Conservation (phyloP, 495 filamentous ascomycete species). For the Xylaria telfairii region DNA sequence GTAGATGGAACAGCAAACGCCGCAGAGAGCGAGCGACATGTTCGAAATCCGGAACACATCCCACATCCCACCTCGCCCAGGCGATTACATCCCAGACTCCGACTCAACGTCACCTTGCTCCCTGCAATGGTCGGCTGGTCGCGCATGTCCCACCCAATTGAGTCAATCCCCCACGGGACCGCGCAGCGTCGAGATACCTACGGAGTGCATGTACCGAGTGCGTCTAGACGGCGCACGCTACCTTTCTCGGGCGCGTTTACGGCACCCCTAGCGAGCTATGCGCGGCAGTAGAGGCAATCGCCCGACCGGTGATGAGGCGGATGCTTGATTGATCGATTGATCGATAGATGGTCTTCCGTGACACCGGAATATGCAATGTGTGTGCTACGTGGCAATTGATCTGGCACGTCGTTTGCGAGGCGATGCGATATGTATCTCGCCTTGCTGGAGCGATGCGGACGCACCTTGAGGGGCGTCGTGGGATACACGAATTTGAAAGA, state of each 20-base stretch:
- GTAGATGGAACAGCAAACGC: constrained; percentile 13
- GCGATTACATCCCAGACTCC: not conserved
- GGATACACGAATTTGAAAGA: not conserved
- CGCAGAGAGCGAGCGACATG: constrained; percentile 10
- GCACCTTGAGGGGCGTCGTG: no score
- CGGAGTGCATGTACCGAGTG: constrained; percentile 9
- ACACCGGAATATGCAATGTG: constrained; percentile 9
- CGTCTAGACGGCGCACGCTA: not conserved
- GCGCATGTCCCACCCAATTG: constrained; percentile 8
- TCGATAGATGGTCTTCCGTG: not conserved
- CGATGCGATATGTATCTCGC: not conserved
- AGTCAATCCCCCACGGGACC: not conserved
- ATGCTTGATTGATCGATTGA: not conserved
- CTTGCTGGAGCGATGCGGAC: not conserved
- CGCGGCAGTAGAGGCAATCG: not conserved
- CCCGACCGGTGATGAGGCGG: not conserved
- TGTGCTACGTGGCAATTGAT: constrained; percentile 24
- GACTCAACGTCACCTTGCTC: not conserved
- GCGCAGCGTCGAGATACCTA: constrained; percentile 6
- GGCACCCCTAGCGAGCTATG: not conserved
- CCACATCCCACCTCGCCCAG: not conserved
- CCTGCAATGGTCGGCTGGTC: not conserved
- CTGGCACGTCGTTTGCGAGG: constrained; percentile 2
- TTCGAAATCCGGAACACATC: not conserved
- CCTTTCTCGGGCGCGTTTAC: not conserved